Percentiles rank a stretch among this genome's conserved stretches.
Conservation (phyloP, 2,329 filamentous ascomycete genomes). For the Beauveria brongniartii region DNA sequence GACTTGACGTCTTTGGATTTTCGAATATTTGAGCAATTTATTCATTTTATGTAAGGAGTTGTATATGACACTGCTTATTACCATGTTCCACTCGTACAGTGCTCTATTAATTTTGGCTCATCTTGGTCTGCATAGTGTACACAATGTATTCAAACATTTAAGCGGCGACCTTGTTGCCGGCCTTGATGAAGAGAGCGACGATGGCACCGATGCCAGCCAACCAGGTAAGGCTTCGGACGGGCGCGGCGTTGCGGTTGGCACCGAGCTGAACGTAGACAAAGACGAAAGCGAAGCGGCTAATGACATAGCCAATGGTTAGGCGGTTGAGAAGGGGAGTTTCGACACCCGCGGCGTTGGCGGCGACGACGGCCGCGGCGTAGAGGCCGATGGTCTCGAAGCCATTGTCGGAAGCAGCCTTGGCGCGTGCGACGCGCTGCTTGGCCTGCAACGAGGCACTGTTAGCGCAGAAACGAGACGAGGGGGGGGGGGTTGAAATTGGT, state of each 20-base stretch:
- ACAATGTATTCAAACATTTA: not conserved
- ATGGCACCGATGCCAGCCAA: constrained; percentile 24
- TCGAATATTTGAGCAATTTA: constrained; percentile 11
- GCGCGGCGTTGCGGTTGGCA: constrained; percentile 29
- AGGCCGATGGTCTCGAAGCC: constrained; percentile 36
- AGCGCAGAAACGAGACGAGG: not conserved
- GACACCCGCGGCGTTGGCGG: constrained; percentile 37
- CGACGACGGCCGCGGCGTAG: constrained; percentile 35
- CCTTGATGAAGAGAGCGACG: constrained; percentile 32
- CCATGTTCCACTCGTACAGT: not conserved
- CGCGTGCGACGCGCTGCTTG: constrained; percentile 46
- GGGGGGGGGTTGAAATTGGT: no score
- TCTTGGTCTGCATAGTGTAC: not conserved
- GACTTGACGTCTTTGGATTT: not conserved
- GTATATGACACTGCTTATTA: not conserved
- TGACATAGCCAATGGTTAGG: constrained; percentile 32
- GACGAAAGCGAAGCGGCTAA: constrained; percentile 32
- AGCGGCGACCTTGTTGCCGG: constrained; percentile 23
- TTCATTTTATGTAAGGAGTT: not conserved
- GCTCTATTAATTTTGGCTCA: not conserved
- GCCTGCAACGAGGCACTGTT: constrained; percentile 22
- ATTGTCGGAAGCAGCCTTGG: constrained; percentile 40
- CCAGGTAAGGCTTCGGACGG: constrained; percentile 33
- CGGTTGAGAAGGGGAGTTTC: constrained; percentile 29
- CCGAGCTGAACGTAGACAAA: constrained; percentile 35